Evolutionary conservation across 2,329 filamentous ascomycete species (phyloP).

Genomic region (Sporothrix globosa): DNA sequence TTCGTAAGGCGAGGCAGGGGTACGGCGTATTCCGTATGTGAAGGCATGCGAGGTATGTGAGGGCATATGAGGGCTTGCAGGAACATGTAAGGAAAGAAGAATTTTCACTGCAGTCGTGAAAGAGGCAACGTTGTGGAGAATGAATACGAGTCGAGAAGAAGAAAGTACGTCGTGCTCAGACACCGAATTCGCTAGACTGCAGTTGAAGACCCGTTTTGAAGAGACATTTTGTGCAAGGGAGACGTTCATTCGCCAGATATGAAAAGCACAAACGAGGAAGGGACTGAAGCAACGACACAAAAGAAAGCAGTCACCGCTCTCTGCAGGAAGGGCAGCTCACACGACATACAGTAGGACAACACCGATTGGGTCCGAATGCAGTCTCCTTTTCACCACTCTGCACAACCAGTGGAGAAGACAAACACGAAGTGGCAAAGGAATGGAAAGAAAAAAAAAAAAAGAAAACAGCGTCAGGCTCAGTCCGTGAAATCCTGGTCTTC

Average conservation of each 20-base stretch:
- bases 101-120: too few relatives aligned
- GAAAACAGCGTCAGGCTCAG: background rate
- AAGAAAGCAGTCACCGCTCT: constrained; percentile 16
- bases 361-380: background rate
- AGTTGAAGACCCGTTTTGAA: too few relatives aligned
- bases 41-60: background rate
- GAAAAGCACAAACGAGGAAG: background rate
- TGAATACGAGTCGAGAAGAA: too few relatives aligned
- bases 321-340: background rate
- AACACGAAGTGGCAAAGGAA: background rate
- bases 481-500: constrained; percentile 10
- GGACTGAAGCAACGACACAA: background rate
- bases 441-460: background rate
- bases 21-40: too few relatives aligned
- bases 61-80: background rate
- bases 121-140: too few relatives aligned
- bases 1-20: background rate
- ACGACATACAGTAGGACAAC: background rate
- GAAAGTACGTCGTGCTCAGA: too few relatives aligned
- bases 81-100: too few relatives aligned
- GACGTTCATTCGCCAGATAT: too few relatives aligned
- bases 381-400: constrained; percentile 19
- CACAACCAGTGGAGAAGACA: background rate
- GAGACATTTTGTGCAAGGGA: too few relatives aligned
- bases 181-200: too few relatives aligned